phyloP scores from a whole-genome alignment of 2,329 filamentous ascomycete genomes.

The Colletotrichum cereale region DNA sequence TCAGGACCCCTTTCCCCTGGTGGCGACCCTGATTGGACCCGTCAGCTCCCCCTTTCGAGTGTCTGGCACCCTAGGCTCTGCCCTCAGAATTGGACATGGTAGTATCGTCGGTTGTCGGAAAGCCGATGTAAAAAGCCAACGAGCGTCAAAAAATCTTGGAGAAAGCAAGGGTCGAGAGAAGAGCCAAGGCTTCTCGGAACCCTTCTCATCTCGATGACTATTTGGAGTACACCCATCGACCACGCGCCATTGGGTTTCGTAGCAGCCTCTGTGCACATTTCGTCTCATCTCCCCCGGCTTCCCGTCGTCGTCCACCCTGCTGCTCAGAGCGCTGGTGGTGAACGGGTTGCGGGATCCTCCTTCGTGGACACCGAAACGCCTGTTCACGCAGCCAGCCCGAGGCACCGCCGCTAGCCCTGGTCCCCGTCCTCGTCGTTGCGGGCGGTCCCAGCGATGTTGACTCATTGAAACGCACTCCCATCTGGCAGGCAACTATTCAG shows the following conservation, averaged over 20 bases:
- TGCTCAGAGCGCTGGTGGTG: slow-evolving; percentile 17
- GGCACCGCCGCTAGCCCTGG: slow-evolving; percentile 19
- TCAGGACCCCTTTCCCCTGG: slow-evolving; percentile 21
- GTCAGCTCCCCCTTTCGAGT: slow-evolving; percentile 19
- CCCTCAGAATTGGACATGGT: not conserved
- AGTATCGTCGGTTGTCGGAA: not conserved
- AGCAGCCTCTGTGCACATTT: slow-evolving; percentile 35
- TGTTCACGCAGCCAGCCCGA: slow-evolving; percentile 28
- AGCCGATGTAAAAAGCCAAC: not conserved
- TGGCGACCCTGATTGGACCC: slow-evolving; percentile 30
- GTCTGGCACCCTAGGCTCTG: slow-evolving; percentile 18
- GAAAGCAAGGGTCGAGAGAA: slow-evolving; percentile 12
- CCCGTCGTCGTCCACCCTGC: slow-evolving; percentile 28
- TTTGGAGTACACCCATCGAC: not conserved
- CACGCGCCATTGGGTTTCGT: slow-evolving; percentile 30
- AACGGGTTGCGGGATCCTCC: slow-evolving; percentile 14
- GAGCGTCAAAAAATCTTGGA: not conserved
- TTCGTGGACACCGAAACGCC: slow-evolving; percentile 11
- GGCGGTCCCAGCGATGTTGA: slow-evolving; percentile 9
- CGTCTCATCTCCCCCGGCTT: slow-evolving; percentile 35
- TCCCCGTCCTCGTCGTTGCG: not conserved
- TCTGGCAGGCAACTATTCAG: not conserved
- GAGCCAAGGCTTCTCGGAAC: not conserved
- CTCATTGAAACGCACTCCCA: slow-evolving; percentile 4
- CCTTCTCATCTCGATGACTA: not conserved